Percentiles rank a stretch among this genome's conserved stretches.
These are phyloP conservation scores for Neoconidiobolus thromboides DNA, from an alignment of 371 early-diverging fungal genomes.

Conservation along the genomic window DNA sequence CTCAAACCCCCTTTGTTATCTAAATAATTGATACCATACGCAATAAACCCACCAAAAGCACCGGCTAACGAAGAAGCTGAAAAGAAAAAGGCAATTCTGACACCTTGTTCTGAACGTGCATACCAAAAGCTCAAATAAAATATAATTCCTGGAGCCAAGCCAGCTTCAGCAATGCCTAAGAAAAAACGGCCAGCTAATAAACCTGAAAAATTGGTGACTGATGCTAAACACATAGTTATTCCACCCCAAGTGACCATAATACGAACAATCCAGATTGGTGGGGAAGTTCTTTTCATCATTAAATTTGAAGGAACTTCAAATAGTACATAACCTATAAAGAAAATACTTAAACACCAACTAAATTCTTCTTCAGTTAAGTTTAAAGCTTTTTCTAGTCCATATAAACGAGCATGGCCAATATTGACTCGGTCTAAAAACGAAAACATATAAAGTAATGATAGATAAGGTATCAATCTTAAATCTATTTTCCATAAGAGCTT, in stretches of 20 bases:
- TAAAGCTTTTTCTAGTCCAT: conserved; percentile 25
- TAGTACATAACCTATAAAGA: conserved; percentile 51
- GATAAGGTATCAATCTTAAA: conserved; percentile 38
- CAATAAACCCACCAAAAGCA: conserved; percentile 45
- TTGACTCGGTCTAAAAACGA: conserved; percentile 58
- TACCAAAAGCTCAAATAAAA: conserved; percentile 62
- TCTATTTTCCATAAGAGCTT: conserved; percentile 44
- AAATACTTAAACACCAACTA: conserved; percentile 40
- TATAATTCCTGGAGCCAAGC: conserved; percentile 34
- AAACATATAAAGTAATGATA: conserved; percentile 46
- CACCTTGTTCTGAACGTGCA: conserved; percentile 42
- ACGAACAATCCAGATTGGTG: conserved; percentile 7
- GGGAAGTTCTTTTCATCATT: conserved; percentile 5
- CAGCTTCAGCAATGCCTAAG: conserved; percentile 21
- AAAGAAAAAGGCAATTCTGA: conserved; percentile 48
- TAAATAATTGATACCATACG: conserved; percentile 29
- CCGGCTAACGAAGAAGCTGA: conserved; percentile 42
- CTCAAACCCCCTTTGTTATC: conserved; percentile 22
- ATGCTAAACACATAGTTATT: conserved; percentile 32
- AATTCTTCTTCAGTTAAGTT: conserved; percentile 22
- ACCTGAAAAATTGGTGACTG: conserved; percentile 19
- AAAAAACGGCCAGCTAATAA: conserved; percentile 35
- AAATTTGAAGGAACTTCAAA: conserved; percentile 20
- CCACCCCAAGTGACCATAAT: conserved; percentile 43
- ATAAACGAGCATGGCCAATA: conserved; percentile 21